Base-by-base conservation (phyloP, 1,284 basidiomycete species). In the Anthracocystis walkeri region DNA sequence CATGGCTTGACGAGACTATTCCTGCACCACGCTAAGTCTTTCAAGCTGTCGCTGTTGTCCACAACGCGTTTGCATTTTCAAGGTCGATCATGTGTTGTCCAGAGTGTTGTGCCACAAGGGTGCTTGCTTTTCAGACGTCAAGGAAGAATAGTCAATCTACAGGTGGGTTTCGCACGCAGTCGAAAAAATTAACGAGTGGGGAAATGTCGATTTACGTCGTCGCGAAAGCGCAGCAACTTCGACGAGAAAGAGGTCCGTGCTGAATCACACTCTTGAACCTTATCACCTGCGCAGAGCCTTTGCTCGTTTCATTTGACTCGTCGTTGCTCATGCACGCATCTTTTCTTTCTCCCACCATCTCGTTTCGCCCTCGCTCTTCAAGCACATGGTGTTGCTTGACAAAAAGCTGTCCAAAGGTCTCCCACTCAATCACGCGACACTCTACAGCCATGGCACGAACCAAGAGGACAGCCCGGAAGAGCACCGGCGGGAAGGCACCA, bases 401-500 rank as follows among this genome's bases (percentile, higher is more conserved):
- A 8, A 29, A 29, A 29, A 29, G 29, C 29, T 5, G 29, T 29
- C 5, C 29, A 29, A 12, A 40, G 20, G 20, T 44, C 42, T 44
- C 38, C 38, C 38, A 40, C 12, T 40, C 42, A n/a, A 44, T 7
- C 42, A 10, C 11, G 42, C 42, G 29, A 44, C 42, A 21, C 2
- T 21, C 42, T 21, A 44, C 20, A 14, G 23, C 29, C 18, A 60
- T 53, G 58, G 50, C 41, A 12, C 45, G 58, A 20, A 12, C n/a
- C 2, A 60, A 45, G 31, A 7, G 2, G 7, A 60, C 41, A 0
- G 14, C 29, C 25, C 42, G 58, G 7, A 53, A 40, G 21, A 60
- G 42, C 18, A 60, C 58, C 4, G 58, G 58, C 6, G 58, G 58
- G 8, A 60, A 35, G 21, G 41, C 40, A 11, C 58, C 58, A 7